phyloP scores from a whole-genome alignment of 495 filamentous ascomycete genomes.

The Tuber microsphaerosporum region DNA sequence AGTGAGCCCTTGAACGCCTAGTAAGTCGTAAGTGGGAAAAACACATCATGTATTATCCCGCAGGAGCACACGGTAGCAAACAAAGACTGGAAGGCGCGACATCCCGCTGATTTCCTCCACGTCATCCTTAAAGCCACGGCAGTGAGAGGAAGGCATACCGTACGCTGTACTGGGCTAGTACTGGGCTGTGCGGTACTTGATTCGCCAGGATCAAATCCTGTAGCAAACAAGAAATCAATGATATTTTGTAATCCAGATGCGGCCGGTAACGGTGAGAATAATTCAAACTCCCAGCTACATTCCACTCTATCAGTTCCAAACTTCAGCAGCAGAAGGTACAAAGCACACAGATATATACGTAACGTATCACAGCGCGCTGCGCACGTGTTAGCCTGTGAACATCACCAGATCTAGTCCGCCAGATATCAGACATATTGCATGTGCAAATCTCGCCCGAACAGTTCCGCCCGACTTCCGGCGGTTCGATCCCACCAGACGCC shows the following conservation, averaged over 20 bases:
- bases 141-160: background rate
- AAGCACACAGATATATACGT: background rate
- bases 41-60: background rate
- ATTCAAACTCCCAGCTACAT: background rate
- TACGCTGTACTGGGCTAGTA: too few relatives aligned
- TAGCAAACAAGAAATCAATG: background rate
- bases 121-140: background rate
- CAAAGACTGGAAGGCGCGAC: background rate
- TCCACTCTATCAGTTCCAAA: background rate
- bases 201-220: background rate
- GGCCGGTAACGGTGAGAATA: background rate
- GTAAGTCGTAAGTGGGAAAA: background rate
- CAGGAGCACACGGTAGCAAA: background rate
- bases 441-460: conserved; percentile 1
- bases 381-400: background rate
- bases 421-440: background rate
- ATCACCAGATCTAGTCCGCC: background rate
- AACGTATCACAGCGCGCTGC: background rate
- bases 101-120: background rate
- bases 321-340: background rate
- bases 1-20: background rate
- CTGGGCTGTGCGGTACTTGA: background rate
- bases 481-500: background rate
- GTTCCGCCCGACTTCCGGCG: background rate
- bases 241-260: background rate